phyloP scores from a whole-genome alignment of 2,329 filamentous ascomycete genomes.

The Neurospora crassa region DNA sequence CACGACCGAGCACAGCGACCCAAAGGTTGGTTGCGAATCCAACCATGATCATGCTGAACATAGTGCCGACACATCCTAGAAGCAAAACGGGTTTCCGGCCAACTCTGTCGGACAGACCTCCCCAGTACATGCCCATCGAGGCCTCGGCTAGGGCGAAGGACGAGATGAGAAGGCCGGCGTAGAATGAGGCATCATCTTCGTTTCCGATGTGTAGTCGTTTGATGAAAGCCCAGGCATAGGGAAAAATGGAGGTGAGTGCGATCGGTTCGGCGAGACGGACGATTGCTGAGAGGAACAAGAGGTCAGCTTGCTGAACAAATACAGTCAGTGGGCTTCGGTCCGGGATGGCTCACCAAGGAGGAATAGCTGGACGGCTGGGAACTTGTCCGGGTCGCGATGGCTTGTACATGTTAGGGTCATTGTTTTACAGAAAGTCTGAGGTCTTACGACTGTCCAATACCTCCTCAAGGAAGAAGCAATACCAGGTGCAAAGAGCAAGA shows the following conservation, averaged over 20 bases:
- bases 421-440: slow-evolving; percentile 29
- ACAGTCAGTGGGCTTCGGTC: neutral
- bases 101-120: slow-evolving; percentile 67
- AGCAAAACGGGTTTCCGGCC: slow-evolving; percentile 81
- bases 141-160: slow-evolving; percentile 78
- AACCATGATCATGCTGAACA: slow-evolving; percentile 73
- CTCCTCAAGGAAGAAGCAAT: neutral
- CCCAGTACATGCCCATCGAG: slow-evolving; percentile 82
- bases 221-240: slow-evolving; percentile 80
- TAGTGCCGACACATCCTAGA: slow-evolving; percentile 71
- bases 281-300: slow-evolving; percentile 50
- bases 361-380: slow-evolving; percentile 75
- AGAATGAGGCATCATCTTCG: slow-evolving; percentile 71
- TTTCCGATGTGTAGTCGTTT: slow-evolving; percentile 65
- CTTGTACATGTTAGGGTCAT: slow-evolving; percentile 43
- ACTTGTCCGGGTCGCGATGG: slow-evolving; percentile 58
- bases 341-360: slow-evolving; percentile 57
- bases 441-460: slow-evolving; percentile 30
- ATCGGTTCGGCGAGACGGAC: slow-evolving; percentile 89
- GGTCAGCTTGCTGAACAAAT: neutral
- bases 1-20: slow-evolving; percentile 67
- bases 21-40: slow-evolving; percentile 78
- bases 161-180: slow-evolving; percentile 79
- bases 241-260: slow-evolving; percentile 85
- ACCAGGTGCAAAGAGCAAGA: neutral